Evolutionary conservation across 1,284 basidiomycete species (phyloP).

Genomic region (Grifola frondosa): DNA sequence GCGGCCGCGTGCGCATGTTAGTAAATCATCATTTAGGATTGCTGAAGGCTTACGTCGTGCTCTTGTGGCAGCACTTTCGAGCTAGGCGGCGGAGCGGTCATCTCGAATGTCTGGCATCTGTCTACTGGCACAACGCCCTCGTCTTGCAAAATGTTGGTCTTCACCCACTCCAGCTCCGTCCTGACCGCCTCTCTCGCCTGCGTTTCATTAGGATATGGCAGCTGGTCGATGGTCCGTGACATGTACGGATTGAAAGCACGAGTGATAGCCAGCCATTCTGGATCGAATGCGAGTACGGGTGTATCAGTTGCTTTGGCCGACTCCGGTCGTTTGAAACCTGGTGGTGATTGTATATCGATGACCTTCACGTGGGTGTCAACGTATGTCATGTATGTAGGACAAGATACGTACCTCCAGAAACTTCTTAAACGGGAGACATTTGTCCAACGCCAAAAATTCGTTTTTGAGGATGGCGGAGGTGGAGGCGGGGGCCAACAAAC

Average conservation of each 20-base stretch:
- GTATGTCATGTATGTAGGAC: background rate
- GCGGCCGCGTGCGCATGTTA: constrained; percentile 2
- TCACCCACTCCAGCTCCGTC: constrained; percentile 68
- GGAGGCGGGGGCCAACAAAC: constrained; percentile 37
- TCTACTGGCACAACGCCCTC: constrained; percentile 41
- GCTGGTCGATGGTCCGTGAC: constrained; percentile 49
- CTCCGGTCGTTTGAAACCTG: constrained; percentile 13
- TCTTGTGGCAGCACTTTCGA: constrained; percentile 35
- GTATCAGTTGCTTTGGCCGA: too few relatives aligned
- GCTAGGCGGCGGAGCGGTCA: constrained; percentile 70
- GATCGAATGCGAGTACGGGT: constrained; percentile 63
- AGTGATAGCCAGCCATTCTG: constrained; percentile 92
- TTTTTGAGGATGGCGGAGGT: constrained; percentile 48
- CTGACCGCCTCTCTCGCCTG: constrained; percentile 59
- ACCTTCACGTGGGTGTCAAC: constrained; percentile 46
- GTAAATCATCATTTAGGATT: background rate
- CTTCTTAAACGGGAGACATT: constrained; percentile 80
- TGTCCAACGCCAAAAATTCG: constrained; percentile 90
- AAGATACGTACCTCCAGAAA: constrained; percentile 77
- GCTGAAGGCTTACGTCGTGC: constrained; percentile 46
- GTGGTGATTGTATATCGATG: constrained; percentile 56
- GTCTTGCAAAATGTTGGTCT: constrained; percentile 45
- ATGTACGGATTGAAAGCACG: constrained; percentile 84
- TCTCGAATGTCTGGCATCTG: constrained; percentile 70
- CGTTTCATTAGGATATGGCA: constrained; percentile 58